Base-by-base conservation (phyloP, 2,329 filamentous ascomycete species). In the Cucurbitaria berberidis region DNA sequence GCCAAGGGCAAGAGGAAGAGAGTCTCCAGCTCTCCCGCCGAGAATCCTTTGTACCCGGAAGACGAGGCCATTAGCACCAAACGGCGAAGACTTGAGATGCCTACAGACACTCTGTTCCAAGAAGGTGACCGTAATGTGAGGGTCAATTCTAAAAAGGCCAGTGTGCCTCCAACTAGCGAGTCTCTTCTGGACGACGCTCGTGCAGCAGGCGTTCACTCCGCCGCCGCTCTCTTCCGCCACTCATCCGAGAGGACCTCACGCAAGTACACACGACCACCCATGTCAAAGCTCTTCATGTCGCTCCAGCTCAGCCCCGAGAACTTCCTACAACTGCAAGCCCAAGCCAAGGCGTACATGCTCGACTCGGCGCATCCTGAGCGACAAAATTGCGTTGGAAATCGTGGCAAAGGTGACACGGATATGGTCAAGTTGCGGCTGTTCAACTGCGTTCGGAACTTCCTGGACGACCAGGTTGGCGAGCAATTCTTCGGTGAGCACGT, bases 311-410 rank as follows among this genome's bases (percentile, higher is more conserved):
- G 80, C 2, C 81, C 83, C 0, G 83, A 85, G 65, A 81, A 81
- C 54, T 85, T 84, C 55, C 64, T 85, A 15, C 78, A 81, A 43
- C 69, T 85, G 6, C 82, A 85, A 62, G 77, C 81, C 16, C 81
- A 80, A 13, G 83, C 83, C 0, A 86, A 85, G 55, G 67, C 69
- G 10, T 85, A 82, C 62, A 85, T 86, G 83, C 76, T 85, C 5
- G 78, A 84, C 59, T 72, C 80, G n/a, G 68, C 75, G 1, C 75
- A 84, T 52, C 82, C 82, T 0, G 82, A 85, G 55, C 75, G 83
- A 16, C 80, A 81, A 48, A 79, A 80, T n/a, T 84, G 83, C 52
- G 82, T 86, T 8, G 83, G 82, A 3, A 82, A 82, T 55, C 77
- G 82, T 39, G 80, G 81, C 3, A 82, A 79, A 51, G 81, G 81